Percentiles rank a stretch among this genome's conserved stretches.
Evolutionary conservation across 208 protist genomes (phyloP).

Genomic region (Leptomonas seymouri): DNA sequence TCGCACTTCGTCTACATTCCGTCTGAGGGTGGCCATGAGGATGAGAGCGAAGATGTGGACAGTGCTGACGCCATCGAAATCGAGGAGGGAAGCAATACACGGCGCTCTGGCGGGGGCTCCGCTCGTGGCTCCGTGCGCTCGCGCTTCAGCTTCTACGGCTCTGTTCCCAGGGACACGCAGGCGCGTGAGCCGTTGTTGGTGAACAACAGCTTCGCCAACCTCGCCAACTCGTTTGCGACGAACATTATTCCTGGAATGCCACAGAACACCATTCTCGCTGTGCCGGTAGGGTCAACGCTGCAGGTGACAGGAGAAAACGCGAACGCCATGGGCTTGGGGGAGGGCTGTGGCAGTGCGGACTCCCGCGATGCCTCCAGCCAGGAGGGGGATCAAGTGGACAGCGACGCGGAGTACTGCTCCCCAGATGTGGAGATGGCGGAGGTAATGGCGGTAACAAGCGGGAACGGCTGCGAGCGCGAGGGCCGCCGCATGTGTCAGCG

Average conservation of each 20-base stretch:
- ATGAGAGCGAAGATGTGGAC: slow-evolving; percentile 18
- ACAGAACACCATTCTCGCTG: slow-evolving; percentile 39
- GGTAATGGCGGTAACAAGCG: background rate
- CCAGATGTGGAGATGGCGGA: slow-evolving; percentile 16
- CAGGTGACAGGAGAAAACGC: background rate
- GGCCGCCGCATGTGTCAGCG: slow-evolving; percentile 18
- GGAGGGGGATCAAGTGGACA: slow-evolving; percentile 26
- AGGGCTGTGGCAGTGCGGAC: background rate
- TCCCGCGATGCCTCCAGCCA: slow-evolving; percentile 34
- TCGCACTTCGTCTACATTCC: slow-evolving; percentile 15
- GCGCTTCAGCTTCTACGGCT: slow-evolving; percentile 24
- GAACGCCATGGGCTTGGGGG: background rate
- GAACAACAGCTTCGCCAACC: slow-evolving; percentile 48
- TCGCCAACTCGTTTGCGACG: slow-evolving; percentile 50
- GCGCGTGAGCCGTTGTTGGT: slow-evolving; percentile 30
- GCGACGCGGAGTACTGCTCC: slow-evolving; percentile 14
- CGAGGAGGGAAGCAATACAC: slow-evolving; percentile 5
- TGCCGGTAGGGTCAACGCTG: slow-evolving; percentile 1
- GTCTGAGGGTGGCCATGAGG: slow-evolving; percentile 10
- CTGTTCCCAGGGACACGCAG: slow-evolving; percentile 6
- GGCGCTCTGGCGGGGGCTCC: slow-evolving; percentile 3
- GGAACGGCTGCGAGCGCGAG: background rate
- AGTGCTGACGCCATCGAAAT: background rate
- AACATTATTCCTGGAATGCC: slow-evolving; percentile 40
- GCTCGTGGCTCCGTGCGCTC: slow-evolving; percentile 19